Percentiles rank a stretch among this genome's conserved stretches.
phyloP scores from a whole-genome alignment of 768 basidiomycete species.

The Austroboletus eburneus region DNA sequence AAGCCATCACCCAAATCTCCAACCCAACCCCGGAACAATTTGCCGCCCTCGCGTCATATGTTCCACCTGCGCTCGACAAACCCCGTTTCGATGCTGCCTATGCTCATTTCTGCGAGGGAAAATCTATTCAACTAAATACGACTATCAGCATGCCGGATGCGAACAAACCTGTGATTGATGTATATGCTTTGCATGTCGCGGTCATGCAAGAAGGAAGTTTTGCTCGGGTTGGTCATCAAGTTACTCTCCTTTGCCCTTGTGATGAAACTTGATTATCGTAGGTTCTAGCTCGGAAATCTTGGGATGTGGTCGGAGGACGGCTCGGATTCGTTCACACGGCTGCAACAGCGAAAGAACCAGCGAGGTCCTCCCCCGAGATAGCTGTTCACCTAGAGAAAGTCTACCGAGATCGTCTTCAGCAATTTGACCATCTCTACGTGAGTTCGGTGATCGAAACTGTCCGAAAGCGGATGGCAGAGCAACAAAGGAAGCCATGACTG shows the following conservation, averaged over 20 bases:
- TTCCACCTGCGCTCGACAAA: slow-evolving; percentile 28
- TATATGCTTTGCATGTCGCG: slow-evolving; percentile 28
- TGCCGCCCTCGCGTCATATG: slow-evolving; percentile 23
- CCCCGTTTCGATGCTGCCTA: slow-evolving; percentile 28
- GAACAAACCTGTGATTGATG: slow-evolving; percentile 23
- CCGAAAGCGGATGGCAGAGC: slow-evolving; percentile 31
- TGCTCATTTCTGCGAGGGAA: slow-evolving; percentile 27
- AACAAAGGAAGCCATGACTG: slow-evolving; percentile 26
- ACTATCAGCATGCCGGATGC: slow-evolving; percentile 29
- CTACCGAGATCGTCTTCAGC: slow-evolving; percentile 28
- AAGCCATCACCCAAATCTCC: slow-evolving; percentile 23
- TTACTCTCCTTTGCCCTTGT: slow-evolving; percentile 1
- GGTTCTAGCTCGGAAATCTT: slow-evolving; percentile 25
- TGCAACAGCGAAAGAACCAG: slow-evolving; percentile 19
- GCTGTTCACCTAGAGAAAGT: slow-evolving; percentile 25
- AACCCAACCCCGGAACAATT: slow-evolving; percentile 22
- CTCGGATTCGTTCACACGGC: slow-evolving; percentile 24
- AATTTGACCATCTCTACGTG: slow-evolving; percentile 33
- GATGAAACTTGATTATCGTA: slow-evolving; percentile 7
- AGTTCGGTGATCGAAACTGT: slow-evolving; percentile 29
- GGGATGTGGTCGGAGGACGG: slow-evolving; percentile 25
- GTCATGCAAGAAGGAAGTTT: slow-evolving; percentile 33
- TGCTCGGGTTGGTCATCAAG: slow-evolving; percentile 20
- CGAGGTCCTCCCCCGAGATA: slow-evolving; percentile 23
- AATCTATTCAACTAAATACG: slow-evolving; percentile 22